Evolutionary conservation across 352 stramenopile genomes (phyloP), one percentile per base, ranked within the genome.

Genomic region (Pythium grandisporangium): DNA sequence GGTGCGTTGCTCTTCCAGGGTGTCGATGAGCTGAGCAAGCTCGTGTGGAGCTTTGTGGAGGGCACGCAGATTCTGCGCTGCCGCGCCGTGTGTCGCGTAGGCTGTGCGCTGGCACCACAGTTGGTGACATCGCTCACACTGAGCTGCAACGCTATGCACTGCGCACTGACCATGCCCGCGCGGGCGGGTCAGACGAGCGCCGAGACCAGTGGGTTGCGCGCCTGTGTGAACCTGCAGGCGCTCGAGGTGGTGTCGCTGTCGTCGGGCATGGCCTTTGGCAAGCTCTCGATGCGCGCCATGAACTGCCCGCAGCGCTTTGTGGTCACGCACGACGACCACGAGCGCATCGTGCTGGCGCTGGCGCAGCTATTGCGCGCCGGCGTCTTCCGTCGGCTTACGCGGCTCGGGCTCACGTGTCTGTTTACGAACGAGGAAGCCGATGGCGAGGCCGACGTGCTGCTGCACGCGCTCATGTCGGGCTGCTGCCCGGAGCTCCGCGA

Each of bases 371-470:
- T 92, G 29, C 70, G 63, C 6, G 48, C 47, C 43, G 70, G 71
- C 24, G 61, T 65, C 33, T 89, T 89, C 45, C 53, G 65, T 1
- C 54, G 47, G 2, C 66, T 92, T 24, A 61, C 48, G 7, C 73
- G 71, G 0, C 58, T 92, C 37, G 80, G 67, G 21, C 65, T 88
- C 42, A 84, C 74, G 54, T 89, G 73, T 42, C 48, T 92, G 20
- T 92, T 92, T 46, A 92, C 79, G 16, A 92, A 92, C 60, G 79
- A 92, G 48, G 73, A 92, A 52, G 75, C 79, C 4, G 70, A 92
- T 39, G 79, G 79, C 19, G 79, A 92, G 48, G 73, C 75, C 2
- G 76, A 92, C 37, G 78, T 92, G 30, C 52, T 92, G 37, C 46
- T 92, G 26, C 84, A 86, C 46, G 85, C 70, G 25, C 56, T 93